phyloP scores from a whole-genome alignment of 441 rosid genomes.

The Erysimum pusillum region DNA sequence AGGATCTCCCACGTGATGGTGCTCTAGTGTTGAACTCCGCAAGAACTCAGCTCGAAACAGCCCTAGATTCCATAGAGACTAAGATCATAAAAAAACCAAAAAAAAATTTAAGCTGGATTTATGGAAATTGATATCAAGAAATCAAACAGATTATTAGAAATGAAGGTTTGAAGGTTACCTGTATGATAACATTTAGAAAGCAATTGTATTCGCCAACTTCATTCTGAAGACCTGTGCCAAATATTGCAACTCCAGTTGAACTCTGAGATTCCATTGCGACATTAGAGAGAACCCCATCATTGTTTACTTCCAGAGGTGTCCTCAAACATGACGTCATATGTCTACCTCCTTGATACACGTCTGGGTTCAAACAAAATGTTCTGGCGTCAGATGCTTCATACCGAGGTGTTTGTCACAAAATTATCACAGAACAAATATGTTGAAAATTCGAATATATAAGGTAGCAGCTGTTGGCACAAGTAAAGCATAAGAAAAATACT shows the following conservation, averaged over 20 bases:
- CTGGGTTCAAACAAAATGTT: constrained; percentile 53
- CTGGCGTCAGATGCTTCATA: constrained; percentile 29
- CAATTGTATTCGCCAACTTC: constrained; percentile 97
- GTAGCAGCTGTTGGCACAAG: constrained; percentile 3
- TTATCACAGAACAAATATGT: constrained; percentile 23
- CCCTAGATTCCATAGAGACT: constrained; percentile 95
- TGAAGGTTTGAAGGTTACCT: constrained; percentile 55
- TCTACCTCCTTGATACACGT: constrained; percentile 60
- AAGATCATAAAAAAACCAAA: constrained; percentile 38
- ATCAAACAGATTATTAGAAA: constrained; percentile 7
- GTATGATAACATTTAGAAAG: constrained; percentile 95
- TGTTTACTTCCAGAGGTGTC: constrained; percentile 49
- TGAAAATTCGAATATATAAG: background rate
- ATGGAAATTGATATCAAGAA: constrained; percentile 12
- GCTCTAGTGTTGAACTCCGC: constrained; percentile 71
- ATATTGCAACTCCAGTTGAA: constrained; percentile 50
- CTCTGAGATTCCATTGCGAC: constrained; percentile 45
- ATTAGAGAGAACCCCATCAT: constrained; percentile 46
- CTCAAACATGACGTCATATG: constrained; percentile 55
- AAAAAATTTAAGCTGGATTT: background rate
- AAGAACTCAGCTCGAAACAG: constrained; percentile 79
- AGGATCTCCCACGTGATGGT: constrained; percentile 89
- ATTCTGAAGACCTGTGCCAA: constrained; percentile 89
- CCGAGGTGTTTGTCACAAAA: constrained; percentile 15
- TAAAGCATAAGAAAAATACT: background rate